Evolutionary conservation across 2,329 filamentous ascomycete species (phyloP).

Genomic region (Neonectria punicea): DNA sequence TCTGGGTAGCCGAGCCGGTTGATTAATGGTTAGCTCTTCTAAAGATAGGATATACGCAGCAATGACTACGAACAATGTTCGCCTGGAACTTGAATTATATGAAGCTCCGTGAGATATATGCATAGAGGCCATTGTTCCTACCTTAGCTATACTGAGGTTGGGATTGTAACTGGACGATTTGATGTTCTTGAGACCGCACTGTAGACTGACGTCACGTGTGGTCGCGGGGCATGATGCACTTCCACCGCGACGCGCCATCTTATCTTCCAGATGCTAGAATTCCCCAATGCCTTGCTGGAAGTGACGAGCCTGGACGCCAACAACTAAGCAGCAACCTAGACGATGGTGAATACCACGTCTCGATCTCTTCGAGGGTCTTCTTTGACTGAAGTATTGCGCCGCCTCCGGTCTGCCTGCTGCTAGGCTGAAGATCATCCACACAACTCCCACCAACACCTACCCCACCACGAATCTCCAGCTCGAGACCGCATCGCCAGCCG

Average conservation of each 20-base stretch:
- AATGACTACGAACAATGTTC: slow-evolving; percentile 2
- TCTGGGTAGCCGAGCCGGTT: neutral
- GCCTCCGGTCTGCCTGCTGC: neutral
- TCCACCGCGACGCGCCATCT: slow-evolving; percentile 33
- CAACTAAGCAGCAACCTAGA: neutral
- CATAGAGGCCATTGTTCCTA: too few species aligned
- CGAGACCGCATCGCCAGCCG: slow-evolving; percentile 11
- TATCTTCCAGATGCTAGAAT: neutral
- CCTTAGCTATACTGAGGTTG: too few species aligned
- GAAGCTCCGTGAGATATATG: neutral
- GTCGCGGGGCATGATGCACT: slow-evolving; percentile 37
- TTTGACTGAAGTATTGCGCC: neutral
- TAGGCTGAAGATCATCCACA: neutral
- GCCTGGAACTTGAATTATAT: neutral
- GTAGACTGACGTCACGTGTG: slow-evolving; percentile 22
- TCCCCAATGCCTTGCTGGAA: neutral
- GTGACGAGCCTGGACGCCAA: slow-evolving; percentile 10
- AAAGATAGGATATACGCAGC: slow-evolving; percentile 5
- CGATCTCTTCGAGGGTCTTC: neutral
- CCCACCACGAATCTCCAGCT: slow-evolving; percentile 17
- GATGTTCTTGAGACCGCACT: too few species aligned
- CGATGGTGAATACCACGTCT: neutral
- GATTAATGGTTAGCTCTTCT: neutral
- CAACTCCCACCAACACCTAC: neutral
- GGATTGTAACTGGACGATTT: too few species aligned